Conservation (phyloP, 148 eudicot genomes). For the Rhododendron ovatum region DNA sequence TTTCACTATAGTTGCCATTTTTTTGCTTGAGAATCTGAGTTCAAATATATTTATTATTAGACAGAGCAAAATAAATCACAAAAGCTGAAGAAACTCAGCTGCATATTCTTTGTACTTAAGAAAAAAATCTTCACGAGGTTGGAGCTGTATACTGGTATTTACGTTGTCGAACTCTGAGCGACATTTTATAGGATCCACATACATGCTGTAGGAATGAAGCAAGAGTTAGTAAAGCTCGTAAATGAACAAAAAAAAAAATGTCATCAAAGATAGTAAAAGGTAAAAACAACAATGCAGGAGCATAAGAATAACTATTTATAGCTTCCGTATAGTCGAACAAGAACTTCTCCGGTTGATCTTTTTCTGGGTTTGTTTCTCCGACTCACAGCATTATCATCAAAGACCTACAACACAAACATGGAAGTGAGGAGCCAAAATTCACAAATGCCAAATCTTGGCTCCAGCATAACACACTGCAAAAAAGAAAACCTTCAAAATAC, state of each 20-base stretch:
- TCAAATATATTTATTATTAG: constrained; percentile 1
- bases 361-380: constrained; percentile 36
- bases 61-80: background rate
- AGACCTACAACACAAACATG: constrained; percentile 34
- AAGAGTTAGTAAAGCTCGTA: background rate
- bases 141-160: constrained; percentile 10
- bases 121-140: background rate
- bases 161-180: constrained; percentile 44
- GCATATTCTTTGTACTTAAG: background rate
- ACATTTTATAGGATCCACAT: constrained; percentile 37
- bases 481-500: constrained; percentile 16
- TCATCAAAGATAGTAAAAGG: background rate
- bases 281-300: background rate
- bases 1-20: constrained; percentile 33
- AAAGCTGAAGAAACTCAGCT: background rate
- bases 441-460: background rate
- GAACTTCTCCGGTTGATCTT: constrained; percentile 35
- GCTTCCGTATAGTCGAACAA: constrained; percentile 77
- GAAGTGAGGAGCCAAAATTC: background rate
- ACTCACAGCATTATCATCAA: constrained; percentile 40
- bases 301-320: constrained; percentile 43
- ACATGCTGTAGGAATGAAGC: constrained; percentile 30
- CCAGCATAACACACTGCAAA: background rate
- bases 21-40: constrained; percentile 43
- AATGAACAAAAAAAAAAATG: background rate